These are phyloP conservation scores for Saccharomycopsis sp. DNA, from an alignment of 805 yeast species.

Conservation along the genomic window DNA sequence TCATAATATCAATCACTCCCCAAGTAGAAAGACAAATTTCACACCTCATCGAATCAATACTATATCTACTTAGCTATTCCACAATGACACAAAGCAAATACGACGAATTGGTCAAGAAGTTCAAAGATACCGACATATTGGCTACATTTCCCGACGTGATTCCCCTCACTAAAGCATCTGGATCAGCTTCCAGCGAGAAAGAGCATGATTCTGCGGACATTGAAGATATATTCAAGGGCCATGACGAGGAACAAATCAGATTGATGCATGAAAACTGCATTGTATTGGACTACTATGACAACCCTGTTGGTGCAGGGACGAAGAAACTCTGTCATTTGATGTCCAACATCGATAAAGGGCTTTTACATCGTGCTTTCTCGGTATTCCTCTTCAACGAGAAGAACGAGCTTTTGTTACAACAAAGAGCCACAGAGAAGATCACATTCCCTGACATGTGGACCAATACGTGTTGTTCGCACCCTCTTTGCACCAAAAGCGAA, in stretches of 20 bases:
- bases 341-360: constrained; percentile 79
- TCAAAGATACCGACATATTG: constrained; percentile 45
- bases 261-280: constrained; percentile 96
- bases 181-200: constrained; percentile 41
- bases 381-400: constrained; percentile 85
- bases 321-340: constrained; percentile 85
- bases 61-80: no score
- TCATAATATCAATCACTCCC: no score
- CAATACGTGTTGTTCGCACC: constrained; percentile 98
- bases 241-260: constrained; percentile 88
- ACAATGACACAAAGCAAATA: constrained; percentile 31
- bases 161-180: constrained; percentile 54
- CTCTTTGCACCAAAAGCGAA: constrained; percentile 77
- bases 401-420: constrained; percentile 77
- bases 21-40: no score
- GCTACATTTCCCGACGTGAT: constrained; percentile 59
- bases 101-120: constrained; percentile 46
- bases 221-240: constrained; percentile 64
- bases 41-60: no score
- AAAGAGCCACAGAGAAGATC: constrained; percentile 93
- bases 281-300: constrained; percentile 81
- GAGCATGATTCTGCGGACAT: constrained; percentile 20
- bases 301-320: constrained; percentile 87
- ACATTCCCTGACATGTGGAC: constrained; percentile 98
- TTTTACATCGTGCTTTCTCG: constrained; percentile 92